Evolutionary conservation across 139 green algal species (phyloP), one percentile per base, ranked within the genome.

Genomic region (Chlamydomonas incerta): DNA sequence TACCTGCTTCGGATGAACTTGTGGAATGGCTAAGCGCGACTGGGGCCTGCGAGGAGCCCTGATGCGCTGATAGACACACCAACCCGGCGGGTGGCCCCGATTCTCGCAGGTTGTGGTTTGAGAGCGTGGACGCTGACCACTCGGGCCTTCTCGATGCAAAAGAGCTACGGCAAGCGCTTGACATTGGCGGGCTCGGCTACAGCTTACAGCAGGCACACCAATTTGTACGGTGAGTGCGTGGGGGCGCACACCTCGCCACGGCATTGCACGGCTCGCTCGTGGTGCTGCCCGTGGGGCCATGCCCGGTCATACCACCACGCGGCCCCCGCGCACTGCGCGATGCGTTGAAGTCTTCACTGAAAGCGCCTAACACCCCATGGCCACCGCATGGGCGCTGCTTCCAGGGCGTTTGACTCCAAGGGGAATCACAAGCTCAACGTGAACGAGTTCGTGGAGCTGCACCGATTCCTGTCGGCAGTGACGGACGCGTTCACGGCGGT

Each of bases 381-480:
- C n/a, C n/a, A n/a, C n/a, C n/a, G n/a, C n/a, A 13, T 23, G 62
- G 62, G 14, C 10, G 23, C 34, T 18, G 14, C 2, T 33, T 33
- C 23, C 76, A 83, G 76, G 46, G 62, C 65, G 18, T 84, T 84
- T 21, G 77, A 84, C 65, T 74, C 63, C 46, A 50, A 47, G 46
- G 65, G 65, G 28, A 74, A 74, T 41, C 41, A 84, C 3, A 74
- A 66, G 50, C 77, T 84, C 46, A 52, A 84, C 47, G 29, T 84
- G 8, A 83, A 83, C 76, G 76, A 83, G 17, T 83, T 83, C n/a
- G 46, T 83, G 11, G 63, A 74, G 66, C 46, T 85, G 66, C 79
- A 85, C 47, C 21, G 26, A 31, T 85, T 85, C 47, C 79, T 85
- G n/a, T 24, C 28, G 4, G 3, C 31, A 5, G 66, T 75, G 0